Evolutionary conservation across 1,139 yeast genomes (phyloP).

Genomic region (Debaryomyces sp.): DNA sequence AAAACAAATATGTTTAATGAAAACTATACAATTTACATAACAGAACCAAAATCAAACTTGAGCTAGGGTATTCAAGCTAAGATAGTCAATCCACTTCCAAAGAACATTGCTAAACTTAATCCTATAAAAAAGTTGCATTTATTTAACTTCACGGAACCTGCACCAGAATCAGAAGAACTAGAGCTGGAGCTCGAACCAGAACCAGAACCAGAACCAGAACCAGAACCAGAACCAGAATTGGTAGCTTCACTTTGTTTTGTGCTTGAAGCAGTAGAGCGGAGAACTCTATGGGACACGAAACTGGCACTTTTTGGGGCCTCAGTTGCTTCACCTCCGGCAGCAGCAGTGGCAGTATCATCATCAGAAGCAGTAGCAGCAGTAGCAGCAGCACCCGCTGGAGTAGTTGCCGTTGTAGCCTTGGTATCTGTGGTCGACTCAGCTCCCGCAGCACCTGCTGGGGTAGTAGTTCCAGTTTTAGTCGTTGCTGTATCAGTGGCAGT

Average conservation of each 20-base stretch:
- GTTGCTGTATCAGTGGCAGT: constrained; percentile 7
- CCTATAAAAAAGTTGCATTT: constrained; percentile 1
- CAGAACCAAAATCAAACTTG: constrained; percentile 1
- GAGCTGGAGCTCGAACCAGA: constrained; percentile 10
- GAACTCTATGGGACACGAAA: constrained; percentile 10
- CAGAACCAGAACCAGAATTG: constrained; percentile 1
- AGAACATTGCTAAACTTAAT: constrained; percentile 3
- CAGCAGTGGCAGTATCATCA: background rate
- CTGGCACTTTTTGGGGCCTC: constrained; percentile 8
- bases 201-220: constrained; percentile 12
- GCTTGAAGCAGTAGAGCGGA: constrained; percentile 11
- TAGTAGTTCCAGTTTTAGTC: constrained; percentile 11
- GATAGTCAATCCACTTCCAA: constrained; percentile 3
- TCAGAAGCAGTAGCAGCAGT: constrained; percentile 9
- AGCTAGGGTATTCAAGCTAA: background rate
- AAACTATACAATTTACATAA: background rate
- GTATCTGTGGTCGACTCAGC: constrained; percentile 9
- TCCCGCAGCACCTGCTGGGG: constrained; percentile 9
- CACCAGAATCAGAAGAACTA: constrained; percentile 1
- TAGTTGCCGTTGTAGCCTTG: constrained; percentile 7
- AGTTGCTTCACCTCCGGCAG: constrained; percentile 12
- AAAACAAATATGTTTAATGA: background rate
- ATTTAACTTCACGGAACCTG: constrained; percentile 6
- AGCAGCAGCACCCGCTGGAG: constrained; percentile 18
- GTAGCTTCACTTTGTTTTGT: constrained; percentile 4